A percentile compares a stretch with the other conserved stretches of the same genome.
Conservation (phyloP, 2,329 filamentous ascomycete genomes). For the Remersonia thermophila region DNA sequence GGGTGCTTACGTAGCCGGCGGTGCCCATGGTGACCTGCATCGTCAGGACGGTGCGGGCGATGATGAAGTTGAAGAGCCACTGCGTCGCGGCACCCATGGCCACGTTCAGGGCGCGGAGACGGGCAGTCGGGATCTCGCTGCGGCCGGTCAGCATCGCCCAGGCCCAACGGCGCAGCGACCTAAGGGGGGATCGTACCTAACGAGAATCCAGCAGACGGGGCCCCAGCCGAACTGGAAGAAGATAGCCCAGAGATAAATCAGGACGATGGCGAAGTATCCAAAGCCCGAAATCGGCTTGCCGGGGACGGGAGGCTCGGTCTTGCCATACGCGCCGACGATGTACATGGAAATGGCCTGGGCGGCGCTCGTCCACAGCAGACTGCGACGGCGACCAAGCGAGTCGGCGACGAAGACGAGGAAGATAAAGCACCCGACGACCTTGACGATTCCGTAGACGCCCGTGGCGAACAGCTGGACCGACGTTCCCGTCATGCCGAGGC, state of each 20-base stretch:
- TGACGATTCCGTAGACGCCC: constrained; percentile 51
- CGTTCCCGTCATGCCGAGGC: constrained; percentile 29
- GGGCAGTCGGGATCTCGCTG: constrained; percentile 48
- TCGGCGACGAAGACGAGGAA: constrained; percentile 50
- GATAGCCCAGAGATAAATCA: background rate
- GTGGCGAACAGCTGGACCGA: constrained; percentile 45
- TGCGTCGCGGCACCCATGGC: constrained; percentile 51
- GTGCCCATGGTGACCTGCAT: constrained; percentile 42
- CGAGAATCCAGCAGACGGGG: constrained; percentile 45
- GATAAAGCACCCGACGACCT: constrained; percentile 42
- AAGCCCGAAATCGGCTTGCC: constrained; percentile 20
- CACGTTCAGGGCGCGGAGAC: constrained; percentile 51
- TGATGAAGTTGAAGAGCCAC: constrained; percentile 58
- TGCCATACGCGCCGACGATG: constrained; percentile 52
- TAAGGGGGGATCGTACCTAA: constrained; percentile 1
- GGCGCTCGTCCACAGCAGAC: constrained; percentile 47
- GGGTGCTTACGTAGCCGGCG: constrained; percentile 16
- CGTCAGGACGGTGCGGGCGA: constrained; percentile 47
- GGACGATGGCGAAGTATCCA: background rate
- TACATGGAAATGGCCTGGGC: constrained; percentile 49
- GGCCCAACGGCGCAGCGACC: background rate
- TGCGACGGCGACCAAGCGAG: constrained; percentile 43
- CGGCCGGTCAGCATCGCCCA: background rate
- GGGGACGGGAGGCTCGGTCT: constrained; percentile 38
- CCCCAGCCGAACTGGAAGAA: constrained; percentile 50